Evolutionary conservation across 345 rosid genomes (phyloP).

Genomic region (Lepidium africanum): DNA sequence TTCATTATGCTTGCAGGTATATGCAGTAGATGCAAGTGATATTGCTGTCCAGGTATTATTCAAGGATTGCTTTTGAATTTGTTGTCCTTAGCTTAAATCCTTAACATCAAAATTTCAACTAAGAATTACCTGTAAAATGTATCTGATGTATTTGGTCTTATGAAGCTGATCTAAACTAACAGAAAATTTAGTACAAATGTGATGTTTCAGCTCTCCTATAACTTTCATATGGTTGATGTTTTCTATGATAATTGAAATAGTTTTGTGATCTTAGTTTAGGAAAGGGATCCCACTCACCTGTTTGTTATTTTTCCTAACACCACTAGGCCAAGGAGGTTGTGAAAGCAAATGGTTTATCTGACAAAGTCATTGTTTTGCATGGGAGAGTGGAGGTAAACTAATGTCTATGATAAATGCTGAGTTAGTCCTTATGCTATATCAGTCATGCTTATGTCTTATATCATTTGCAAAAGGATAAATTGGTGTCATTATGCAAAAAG

Average conservation of each 20-base stretch:
- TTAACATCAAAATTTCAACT: not conserved
- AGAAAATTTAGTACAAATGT: not conserved
- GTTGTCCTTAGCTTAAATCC: not conserved
- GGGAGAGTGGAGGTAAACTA: slow-evolving; percentile 88
- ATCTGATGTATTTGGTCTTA: not conserved
- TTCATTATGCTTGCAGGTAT: slow-evolving; percentile 50
- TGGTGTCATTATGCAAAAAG: not conserved
- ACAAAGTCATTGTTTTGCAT: slow-evolving; percentile 74
- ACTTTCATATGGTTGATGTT: not conserved
- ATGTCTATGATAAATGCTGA: not conserved
- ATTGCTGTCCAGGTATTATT: slow-evolving; percentile 85
- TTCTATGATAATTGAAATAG: not conserved
- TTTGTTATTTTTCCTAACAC: not conserved
- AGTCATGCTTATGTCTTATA: not conserved
- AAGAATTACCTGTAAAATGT: not conserved
- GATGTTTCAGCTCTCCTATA: slow-evolving; percentile 8
- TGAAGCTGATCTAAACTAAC: not conserved
- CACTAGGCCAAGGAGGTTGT: slow-evolving; percentile 92
- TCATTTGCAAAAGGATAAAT: not conserved
- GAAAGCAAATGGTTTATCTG: slow-evolving; percentile 83
- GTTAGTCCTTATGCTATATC: not conserved
- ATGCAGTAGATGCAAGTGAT: slow-evolving; percentile 97
- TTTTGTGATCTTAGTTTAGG: not conserved
- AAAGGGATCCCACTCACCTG: not conserved
- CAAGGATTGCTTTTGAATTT: not conserved